These are phyloP conservation scores for Pseudomonodictys pantanalensis DNA, from an alignment of 495 filamentous ascomycete genomes.

Conservation along the genomic window DNA sequence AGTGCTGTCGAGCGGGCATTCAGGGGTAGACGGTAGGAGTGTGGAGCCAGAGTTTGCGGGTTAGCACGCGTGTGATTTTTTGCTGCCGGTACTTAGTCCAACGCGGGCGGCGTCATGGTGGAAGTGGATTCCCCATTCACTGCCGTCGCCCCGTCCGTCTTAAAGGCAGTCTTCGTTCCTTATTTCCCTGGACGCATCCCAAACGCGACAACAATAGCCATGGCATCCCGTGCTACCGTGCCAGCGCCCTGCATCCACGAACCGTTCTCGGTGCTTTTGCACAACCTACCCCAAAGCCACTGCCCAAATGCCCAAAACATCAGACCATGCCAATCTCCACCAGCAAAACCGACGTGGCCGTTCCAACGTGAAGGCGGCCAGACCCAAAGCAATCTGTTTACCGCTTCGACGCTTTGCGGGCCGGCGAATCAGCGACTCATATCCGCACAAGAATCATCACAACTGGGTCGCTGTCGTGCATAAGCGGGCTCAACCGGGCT, in stretches of 20 bases:
- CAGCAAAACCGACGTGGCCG: neutral
- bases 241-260: no score
- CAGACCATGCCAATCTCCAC: neutral
- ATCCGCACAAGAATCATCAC: conserved; percentile 3
- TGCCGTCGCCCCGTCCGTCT: neutral
- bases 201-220: no score
- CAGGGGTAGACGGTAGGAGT: neutral
- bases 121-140: neutral
- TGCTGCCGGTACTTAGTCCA: neutral
- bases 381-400: conserved; percentile 10
- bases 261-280: no score
- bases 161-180: neutral
- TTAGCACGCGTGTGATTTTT: neutral
- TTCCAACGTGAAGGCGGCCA: neutral
- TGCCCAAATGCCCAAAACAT: no score
- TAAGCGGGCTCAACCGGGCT: neutral
- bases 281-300: no score
- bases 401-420: conserved; percentile 13
- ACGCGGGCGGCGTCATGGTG: neutral
- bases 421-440: conserved; percentile 9
- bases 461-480: conserved; percentile 16
- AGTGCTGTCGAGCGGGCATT: no score
- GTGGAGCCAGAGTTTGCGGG: neutral
- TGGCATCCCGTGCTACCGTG: no score
- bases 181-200: neutral